A percentile compares a stretch with the other conserved stretches of the same genome.
Conservation (phyloP, 805 yeast species). For the Ogataea kodamae region DNA sequence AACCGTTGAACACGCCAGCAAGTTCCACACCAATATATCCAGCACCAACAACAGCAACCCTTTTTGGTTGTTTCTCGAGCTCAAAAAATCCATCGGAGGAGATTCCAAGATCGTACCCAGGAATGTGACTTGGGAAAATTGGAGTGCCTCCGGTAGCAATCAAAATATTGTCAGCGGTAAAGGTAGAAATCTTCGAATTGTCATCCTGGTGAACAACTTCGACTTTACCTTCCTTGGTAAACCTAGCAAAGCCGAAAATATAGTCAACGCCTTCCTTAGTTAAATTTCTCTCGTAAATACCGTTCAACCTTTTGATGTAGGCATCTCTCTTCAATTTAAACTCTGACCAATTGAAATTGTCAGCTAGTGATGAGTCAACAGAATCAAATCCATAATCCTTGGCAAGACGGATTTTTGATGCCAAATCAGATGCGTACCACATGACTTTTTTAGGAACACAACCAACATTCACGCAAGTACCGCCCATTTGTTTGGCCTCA, state of each 20-base stretch:
- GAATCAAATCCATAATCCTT: constrained; percentile 74
- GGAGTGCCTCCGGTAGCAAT: constrained; percentile 95
- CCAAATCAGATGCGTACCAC: constrained; percentile 97
- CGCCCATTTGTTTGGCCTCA: constrained; percentile 85
- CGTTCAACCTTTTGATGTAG: constrained; percentile 80
- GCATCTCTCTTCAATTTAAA: constrained; percentile 91
- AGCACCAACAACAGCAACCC: constrained; percentile 94
- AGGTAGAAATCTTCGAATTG: constrained; percentile 42
- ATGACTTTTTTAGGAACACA: constrained; percentile 98
- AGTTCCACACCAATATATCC: constrained; percentile 97
- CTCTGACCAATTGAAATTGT: constrained; percentile 74
- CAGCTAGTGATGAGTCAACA: constrained; percentile 49
- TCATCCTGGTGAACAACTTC: constrained; percentile 73
- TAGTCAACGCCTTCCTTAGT: constrained; percentile 85
- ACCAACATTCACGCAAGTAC: constrained; percentile 98
- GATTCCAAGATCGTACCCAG: constrained; percentile 80
- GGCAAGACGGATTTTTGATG: constrained; percentile 70
- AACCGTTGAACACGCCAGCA: constrained; percentile 88
- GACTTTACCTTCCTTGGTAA: constrained; percentile 66
- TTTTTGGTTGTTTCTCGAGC: constrained; percentile 77
- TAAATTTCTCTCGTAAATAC: constrained; percentile 87
- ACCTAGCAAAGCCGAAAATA: constrained; percentile 81
- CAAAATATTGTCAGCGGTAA: constrained; percentile 77
- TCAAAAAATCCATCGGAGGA: constrained; percentile 90
- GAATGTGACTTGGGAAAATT: constrained; percentile 60